These are phyloP conservation scores for Trametes cubensis DNA, from an alignment of 768 basidiomycete species.

Conservation along the genomic window DNA sequence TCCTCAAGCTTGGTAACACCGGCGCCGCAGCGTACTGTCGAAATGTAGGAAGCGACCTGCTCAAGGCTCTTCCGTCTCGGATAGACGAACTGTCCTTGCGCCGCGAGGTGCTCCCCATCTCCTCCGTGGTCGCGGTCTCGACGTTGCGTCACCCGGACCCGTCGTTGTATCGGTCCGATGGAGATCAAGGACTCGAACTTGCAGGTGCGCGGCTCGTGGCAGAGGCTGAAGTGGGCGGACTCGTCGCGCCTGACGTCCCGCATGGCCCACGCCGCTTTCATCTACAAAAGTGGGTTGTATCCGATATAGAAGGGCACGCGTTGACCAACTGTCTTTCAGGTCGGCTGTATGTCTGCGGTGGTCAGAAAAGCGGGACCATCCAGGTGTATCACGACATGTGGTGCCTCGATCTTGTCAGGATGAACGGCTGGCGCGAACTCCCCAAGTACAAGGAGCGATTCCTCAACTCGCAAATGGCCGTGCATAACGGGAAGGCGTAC, in stretches of 20 bases:
- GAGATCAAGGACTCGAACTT: constrained; percentile 13
- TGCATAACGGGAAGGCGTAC: constrained; percentile 39
- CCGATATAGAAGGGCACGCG: not conserved
- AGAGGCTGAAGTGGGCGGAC: constrained; percentile 34
- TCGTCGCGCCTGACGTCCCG: constrained; percentile 34
- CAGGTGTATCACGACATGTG: constrained; percentile 23
- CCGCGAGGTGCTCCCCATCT: constrained; percentile 1
- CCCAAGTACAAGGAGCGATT: constrained; percentile 16
- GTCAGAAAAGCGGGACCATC: constrained; percentile 19
- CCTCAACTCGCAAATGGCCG: constrained; percentile 22
- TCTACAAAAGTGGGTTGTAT: constrained; percentile 25
- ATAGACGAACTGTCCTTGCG: constrained; percentile 9
- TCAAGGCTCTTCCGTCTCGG: constrained; percentile 1
- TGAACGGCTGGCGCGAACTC: constrained; percentile 26
- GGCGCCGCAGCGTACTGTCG: constrained; percentile 35
- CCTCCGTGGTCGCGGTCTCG: not conserved
- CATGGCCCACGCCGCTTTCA: constrained; percentile 28
- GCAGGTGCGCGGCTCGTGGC: constrained; percentile 43
- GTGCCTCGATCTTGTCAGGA: constrained; percentile 26
- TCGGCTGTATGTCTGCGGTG: constrained; percentile 25
- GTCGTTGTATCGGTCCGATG: constrained; percentile 7
- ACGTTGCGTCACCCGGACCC: constrained; percentile 25
- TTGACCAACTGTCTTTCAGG: constrained; percentile 8
- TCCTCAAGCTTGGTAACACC: constrained; percentile 39
- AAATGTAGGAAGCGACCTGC: constrained; percentile 18